Evolutionary conservation across 176 grass and related monocot species (phyloP), one percentile per base, ranked within the genome.

Genomic region (Melocanna baccifera): DNA sequence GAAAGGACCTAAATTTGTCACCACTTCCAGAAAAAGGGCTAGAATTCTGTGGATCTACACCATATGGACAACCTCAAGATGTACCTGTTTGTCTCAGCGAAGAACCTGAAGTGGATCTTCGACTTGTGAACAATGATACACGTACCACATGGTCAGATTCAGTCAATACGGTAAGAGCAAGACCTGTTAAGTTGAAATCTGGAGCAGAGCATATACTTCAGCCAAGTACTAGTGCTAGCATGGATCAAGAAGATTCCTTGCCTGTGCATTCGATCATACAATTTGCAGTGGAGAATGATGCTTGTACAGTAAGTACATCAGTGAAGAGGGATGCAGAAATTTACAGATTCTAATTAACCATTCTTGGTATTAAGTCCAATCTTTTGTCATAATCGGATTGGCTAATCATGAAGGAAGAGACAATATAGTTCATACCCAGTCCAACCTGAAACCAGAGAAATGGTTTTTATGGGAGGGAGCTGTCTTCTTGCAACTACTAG

Each of bases 151-250:
- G 66, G 67, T 71, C 73, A 30, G 76, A 51, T 37, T 58, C 80
- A 69, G 63, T 37, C 13, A 69, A 47, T 69, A 51, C 19, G 4
- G 41, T 18, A 58, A 75, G 81, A 81, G 11, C 85, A 59, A 73
- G 78, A 36, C 92, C 89, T 83, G 69, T 92, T 30, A 85, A 90
- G 81, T 55, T 92, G 67, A 90, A 78, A 69, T 64, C 87, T 68
- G 90, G 87, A 78, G 85, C 79, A 13, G 90, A 88, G 85, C 90
- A 88, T 83, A 62, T 83, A 57, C 70, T 78, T 52, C 61, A 87
- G 79, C 87, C 90, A 36, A 80, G 82, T 57, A 47, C 45, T 65
- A 81, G 70, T 73, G 68, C 55, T 83, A 83, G 68, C 59, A 48
- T 81, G 78, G 86, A 61, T 37, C 74, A 86, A 69, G 82, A 73